Conservation (phyloP, 495 filamentous ascomycete genomes). For the Talaromyces thailandensis region DNA sequence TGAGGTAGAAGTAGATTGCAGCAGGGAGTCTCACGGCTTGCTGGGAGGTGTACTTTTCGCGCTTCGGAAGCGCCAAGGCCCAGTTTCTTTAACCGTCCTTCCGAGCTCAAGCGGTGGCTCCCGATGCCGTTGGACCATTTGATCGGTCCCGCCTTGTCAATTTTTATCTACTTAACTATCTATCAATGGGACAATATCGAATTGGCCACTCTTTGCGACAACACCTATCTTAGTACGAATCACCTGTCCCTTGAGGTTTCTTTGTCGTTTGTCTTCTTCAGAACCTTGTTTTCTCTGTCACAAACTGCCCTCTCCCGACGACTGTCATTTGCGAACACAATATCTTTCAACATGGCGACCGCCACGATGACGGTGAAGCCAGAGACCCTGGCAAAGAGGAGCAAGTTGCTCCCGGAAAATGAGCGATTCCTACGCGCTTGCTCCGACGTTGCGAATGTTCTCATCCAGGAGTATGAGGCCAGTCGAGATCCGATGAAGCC, state of each 20-base stretch:
- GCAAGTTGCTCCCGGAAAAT: conserved; percentile 77
- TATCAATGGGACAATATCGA: background rate
- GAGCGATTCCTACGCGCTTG: conserved; percentile 90
- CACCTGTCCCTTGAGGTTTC: background rate
- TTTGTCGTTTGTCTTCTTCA: background rate
- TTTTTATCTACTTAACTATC: background rate
- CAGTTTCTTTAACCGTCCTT: background rate
- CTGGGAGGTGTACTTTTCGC: conserved; percentile 2
- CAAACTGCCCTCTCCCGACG: background rate
- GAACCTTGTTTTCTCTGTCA: background rate
- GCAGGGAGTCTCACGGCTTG: background rate
- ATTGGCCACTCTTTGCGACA: background rate
- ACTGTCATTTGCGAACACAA: background rate
- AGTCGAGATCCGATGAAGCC: conserved; percentile 59
- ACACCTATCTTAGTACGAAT: background rate
- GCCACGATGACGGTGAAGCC: conserved; percentile 51
- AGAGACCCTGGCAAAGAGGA: conserved; percentile 38
- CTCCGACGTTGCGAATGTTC: conserved; percentile 84
- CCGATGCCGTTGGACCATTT: background rate
- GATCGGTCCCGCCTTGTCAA: conserved; percentile 1
- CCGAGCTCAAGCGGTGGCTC: conserved; percentile 3
- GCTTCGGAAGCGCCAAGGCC: conserved; percentile 4
- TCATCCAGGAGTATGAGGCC: conserved; percentile 88
- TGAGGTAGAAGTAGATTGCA: background rate
- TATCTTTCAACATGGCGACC: conserved; percentile 47